phyloP scores from a whole-genome alignment of 2,329 filamentous ascomycete species.

The Cladophialophora yegresii region DNA sequence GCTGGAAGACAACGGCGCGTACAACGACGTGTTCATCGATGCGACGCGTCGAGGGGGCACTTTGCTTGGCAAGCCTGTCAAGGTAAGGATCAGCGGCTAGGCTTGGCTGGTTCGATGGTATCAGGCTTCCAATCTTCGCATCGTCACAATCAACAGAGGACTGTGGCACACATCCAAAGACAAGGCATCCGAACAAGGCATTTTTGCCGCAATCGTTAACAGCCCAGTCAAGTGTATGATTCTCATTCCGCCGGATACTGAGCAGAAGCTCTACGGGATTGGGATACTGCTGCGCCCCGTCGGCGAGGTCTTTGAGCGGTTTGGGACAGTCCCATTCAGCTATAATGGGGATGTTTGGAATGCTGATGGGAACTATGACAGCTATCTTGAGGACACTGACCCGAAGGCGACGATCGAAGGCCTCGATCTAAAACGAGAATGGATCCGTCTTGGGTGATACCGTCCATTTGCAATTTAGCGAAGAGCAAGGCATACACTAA shows the following conservation, averaged over 20 bases:
- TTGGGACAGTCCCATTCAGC: not conserved
- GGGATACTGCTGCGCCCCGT: not conserved
- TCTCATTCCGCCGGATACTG: not conserved
- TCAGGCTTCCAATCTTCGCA: not conserved
- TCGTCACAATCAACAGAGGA: not conserved
- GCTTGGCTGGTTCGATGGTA: not conserved
- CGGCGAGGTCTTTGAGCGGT: not conserved
- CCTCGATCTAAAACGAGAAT: not conserved
- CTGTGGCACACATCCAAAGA: not conserved
- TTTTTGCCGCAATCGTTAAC: not conserved
- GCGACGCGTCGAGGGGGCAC: not conserved
- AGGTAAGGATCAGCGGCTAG: not conserved
- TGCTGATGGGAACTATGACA: not conserved
- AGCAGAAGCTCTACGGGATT: not conserved
- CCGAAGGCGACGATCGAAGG: not conserved
- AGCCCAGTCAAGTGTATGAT: not conserved
- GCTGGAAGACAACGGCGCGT: not conserved
- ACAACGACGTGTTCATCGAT: not conserved
- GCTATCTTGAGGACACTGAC: not conserved
- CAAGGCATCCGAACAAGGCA: not conserved
- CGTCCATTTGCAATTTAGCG: not conserved
- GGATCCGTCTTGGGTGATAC: not conserved
- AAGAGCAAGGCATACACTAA: not conserved
- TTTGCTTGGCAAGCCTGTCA: not conserved
- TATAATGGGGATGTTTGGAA: not conserved